Evolutionary conservation across 805 yeast species (phyloP).

Genomic region (Myxozyma mucilagina): DNA sequence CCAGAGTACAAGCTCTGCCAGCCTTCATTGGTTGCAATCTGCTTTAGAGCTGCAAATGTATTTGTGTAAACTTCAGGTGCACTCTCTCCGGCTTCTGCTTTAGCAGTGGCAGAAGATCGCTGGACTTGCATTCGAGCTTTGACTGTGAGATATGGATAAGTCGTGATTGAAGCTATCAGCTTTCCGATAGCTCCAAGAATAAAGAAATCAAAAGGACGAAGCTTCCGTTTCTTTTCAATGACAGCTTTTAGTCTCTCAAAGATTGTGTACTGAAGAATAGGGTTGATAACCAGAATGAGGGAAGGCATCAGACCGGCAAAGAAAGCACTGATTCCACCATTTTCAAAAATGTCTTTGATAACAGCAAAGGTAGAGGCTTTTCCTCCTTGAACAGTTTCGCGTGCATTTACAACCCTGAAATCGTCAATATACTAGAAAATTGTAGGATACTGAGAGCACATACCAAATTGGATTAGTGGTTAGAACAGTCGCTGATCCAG

Average conservation of each 20-base stretch:
- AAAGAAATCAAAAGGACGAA: constrained; percentile 74
- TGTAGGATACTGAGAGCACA: neutral
- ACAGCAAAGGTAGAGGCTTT: constrained; percentile 52
- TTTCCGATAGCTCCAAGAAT: constrained; percentile 87
- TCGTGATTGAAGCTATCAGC: constrained; percentile 80
- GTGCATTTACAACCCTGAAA: constrained; percentile 66
- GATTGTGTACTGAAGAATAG: constrained; percentile 87
- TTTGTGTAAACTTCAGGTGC: constrained; percentile 10
- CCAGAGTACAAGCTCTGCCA: constrained; percentile 79
- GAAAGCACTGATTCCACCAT: constrained; percentile 70
- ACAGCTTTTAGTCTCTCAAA: constrained; percentile 81
- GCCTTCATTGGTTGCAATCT: constrained; percentile 71
- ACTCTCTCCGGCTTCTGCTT: constrained; percentile 23
- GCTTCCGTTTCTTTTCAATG: constrained; percentile 56
- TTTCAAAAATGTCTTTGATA: constrained; percentile 60
- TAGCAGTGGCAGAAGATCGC: constrained; percentile 45
- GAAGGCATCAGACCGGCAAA: constrained; percentile 91
- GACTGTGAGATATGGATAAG: constrained; percentile 89
- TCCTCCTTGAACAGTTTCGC: constrained; percentile 63
- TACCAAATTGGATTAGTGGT: constrained; percentile 90
- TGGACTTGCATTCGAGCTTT: constrained; percentile 78
- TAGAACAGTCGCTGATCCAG: constrained; percentile 81
- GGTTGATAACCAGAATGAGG: constrained; percentile 78
- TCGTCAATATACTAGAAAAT: neutral
- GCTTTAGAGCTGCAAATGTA: constrained; percentile 46